Conservation (phyloP, 495 filamentous ascomycete genomes). For the Neurospora sp. region DNA sequence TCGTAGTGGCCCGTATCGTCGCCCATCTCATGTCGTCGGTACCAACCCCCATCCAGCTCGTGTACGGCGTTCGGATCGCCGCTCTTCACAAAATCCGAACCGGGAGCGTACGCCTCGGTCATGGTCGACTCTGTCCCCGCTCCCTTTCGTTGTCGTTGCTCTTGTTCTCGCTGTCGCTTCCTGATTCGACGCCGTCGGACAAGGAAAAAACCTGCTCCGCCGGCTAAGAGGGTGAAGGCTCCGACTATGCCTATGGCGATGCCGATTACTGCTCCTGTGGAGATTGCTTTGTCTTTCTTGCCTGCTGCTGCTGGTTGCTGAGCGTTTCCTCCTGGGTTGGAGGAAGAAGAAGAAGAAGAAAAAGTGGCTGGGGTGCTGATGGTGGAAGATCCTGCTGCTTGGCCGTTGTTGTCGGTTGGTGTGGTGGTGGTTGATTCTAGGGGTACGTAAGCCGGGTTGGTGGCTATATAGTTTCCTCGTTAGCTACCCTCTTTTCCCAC, state of each 20-base stretch:
- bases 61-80: background rate
- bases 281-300: background rate
- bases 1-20: slow-evolving; percentile 10
- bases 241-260: slow-evolving; percentile 3
- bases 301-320: background rate
- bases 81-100: background rate
- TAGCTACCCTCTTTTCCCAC: too few species aligned
- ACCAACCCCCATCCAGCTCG: slow-evolving; percentile 17
- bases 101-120: background rate
- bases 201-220: slow-evolving; percentile 5
- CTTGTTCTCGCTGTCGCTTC: background rate
- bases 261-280: slow-evolving; percentile 1
- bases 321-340: background rate
- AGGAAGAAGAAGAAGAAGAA: background rate
- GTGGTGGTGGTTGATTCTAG: background rate
- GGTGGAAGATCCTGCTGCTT: background rate
- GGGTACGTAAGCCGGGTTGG: background rate
- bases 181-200: background rate
- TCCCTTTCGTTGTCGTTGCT: background rate
- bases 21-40: slow-evolving; percentile 14
- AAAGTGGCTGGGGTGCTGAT: slow-evolving; percentile 1
- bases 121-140: background rate
- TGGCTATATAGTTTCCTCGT: too few species aligned
- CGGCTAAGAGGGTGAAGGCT: slow-evolving; percentile 6
- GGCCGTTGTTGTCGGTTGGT: background rate